A percentile compares a stretch with the other conserved stretches of the same genome.
Evolutionary conservation across 305 asterid species (phyloP).

Genomic region (Ajuga reptans): DNA sequence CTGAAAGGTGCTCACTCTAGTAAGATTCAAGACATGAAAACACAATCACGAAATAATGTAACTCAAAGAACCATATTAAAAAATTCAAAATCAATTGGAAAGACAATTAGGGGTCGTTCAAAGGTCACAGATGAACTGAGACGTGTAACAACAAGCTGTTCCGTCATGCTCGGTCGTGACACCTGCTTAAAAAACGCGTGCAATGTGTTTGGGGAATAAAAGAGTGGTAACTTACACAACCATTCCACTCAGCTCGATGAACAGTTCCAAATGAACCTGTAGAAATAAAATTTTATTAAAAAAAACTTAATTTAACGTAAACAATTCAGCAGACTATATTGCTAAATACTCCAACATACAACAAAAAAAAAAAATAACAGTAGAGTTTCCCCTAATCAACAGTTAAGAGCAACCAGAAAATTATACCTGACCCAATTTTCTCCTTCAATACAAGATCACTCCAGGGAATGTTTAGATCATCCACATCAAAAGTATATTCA

Average conservation of each 20-base stretch:
- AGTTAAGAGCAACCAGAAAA: constrained; percentile 21
- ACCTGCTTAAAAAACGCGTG: too few species aligned
- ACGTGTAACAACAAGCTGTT: constrained; percentile 16
- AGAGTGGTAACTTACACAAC: constrained; percentile 60
- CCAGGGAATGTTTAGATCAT: constrained; percentile 88
- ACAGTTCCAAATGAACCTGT: constrained; percentile 98
- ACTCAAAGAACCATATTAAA: background rate
- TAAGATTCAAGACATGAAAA: constrained; percentile 23
- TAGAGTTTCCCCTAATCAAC: constrained; percentile 3
- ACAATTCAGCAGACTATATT: constrained; percentile 7
- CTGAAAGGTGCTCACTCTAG: constrained; percentile 41
- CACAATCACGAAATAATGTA: constrained; percentile 2
- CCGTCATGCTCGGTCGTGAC: too few species aligned
- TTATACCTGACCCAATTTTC: constrained; percentile 88
- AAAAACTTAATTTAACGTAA: constrained; percentile 11
- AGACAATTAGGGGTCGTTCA: constrained; percentile 8
- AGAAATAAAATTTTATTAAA: too few species aligned
- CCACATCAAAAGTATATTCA: constrained; percentile 54
- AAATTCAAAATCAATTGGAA: background rate
- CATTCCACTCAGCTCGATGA: constrained; percentile 99
- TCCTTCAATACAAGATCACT: constrained; percentile 79
- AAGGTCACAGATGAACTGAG: constrained; percentile 19
- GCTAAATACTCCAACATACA: background rate
- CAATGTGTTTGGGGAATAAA: constrained; percentile 15
- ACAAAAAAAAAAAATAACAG: background rate